phyloP scores from a whole-genome alignment of 2,329 filamentous ascomycete species.

The Ascosphaera apis region DNA sequence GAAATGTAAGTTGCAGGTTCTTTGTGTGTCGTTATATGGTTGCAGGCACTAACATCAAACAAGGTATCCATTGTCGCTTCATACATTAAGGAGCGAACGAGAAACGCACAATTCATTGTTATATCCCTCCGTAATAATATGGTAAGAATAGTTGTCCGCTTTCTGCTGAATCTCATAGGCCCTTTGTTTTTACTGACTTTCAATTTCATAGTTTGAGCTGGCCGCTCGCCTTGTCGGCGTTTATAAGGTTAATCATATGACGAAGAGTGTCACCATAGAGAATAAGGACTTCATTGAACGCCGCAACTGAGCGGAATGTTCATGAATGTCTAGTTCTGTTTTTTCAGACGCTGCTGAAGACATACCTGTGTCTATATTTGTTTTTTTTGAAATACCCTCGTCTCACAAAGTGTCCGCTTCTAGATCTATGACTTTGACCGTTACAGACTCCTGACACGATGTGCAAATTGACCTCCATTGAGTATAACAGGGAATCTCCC shows the following conservation, averaged over 20 bases:
- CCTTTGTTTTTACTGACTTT: constrained; percentile 1
- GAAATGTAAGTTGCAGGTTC: constrained; percentile 50
- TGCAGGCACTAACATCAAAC: constrained; percentile 1
- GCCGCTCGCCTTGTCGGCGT: constrained; percentile 88
- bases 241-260: constrained; percentile 99
- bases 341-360: not conserved
- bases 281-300: constrained; percentile 49
- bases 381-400: too few relatives aligned
- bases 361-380: not conserved
- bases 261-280: constrained; percentile 75
- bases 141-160: constrained; percentile 18
- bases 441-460: too few relatives aligned
- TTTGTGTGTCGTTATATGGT: constrained; percentile 2
- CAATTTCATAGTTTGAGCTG: constrained; percentile 47
- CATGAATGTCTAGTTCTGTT: not conserved
- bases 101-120: constrained; percentile 98
- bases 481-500: too few relatives aligned
- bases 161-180: not conserved
- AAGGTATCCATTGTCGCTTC: constrained; percentile 92
- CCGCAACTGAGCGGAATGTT: not conserved
- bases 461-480: too few relatives aligned
- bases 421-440: too few relatives aligned
- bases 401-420: too few relatives aligned
- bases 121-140: constrained; percentile 98
- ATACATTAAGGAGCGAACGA: constrained; percentile 97